These are phyloP conservation scores for Cokeromyces recurvatus DNA, from an alignment of 371 early-diverging fungal species.

Conservation along the genomic window DNA sequence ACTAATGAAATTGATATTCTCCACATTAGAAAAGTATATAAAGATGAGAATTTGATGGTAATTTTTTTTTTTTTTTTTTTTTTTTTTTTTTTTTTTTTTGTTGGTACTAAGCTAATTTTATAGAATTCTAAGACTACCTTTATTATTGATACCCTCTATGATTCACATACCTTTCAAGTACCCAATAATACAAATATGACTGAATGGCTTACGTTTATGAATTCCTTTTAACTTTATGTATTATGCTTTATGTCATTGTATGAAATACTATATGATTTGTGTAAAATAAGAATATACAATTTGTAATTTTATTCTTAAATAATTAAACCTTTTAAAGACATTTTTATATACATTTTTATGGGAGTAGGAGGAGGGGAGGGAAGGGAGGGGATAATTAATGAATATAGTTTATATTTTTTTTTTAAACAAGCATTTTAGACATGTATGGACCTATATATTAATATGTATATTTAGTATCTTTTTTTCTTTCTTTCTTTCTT, in stretches of 20 bases:
- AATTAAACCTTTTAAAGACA: too few relatives aligned
- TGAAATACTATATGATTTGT: background rate
- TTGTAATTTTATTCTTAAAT: background rate
- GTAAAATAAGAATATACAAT: background rate
- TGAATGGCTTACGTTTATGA: slow-evolving; percentile 13
- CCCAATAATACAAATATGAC: slow-evolving; percentile 12
- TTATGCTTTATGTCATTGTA: too few relatives aligned
- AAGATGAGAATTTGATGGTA: background rate
- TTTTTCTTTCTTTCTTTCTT: too few relatives aligned
- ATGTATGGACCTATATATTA: slow-evolving; percentile 77
- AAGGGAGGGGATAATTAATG: too few relatives aligned
- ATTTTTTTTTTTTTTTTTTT: too few relatives aligned
- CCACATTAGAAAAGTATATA: slow-evolving; percentile 18
- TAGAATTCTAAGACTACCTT: slow-evolving; percentile 19
- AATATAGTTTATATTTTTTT: background rate
- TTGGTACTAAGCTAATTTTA: background rate
- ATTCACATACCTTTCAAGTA: slow-evolving; percentile 21
- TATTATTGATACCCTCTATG: slow-evolving; percentile 22
- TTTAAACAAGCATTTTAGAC: slow-evolving; percentile 76
- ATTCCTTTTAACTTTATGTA: too few relatives aligned
- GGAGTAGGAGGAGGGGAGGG: too few relatives aligned
- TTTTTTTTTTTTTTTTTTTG: too few relatives aligned
- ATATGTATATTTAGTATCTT: too few relatives aligned
- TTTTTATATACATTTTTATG: background rate
- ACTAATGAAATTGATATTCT: slow-evolving; percentile 17